Base-by-base conservation (phyloP, 306 rosid species). In the Fragaria vesca region DNA sequence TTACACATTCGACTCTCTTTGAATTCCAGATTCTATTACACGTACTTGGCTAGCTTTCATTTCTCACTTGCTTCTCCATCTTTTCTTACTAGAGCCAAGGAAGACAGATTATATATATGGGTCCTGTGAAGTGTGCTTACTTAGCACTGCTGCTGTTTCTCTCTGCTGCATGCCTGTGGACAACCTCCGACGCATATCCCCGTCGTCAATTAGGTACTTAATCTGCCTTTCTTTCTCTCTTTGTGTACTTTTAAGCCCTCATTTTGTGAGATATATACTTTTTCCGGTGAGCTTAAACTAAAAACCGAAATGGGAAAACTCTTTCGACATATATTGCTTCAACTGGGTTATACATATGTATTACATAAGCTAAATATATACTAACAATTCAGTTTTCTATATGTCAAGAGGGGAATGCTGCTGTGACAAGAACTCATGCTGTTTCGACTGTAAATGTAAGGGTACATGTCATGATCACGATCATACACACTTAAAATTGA, bases 111-210 rank as follows among this genome's bases (percentile, higher is more conserved):
- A 65, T 65, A 65, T 12, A 58, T 26, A 58, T 58, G 55, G 76
- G n/a, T 21, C 55, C 48, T 15, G 26, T 79, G 66, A 75, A 73
- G 46, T 74, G 55, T 69, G 51, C 72, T 75, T 75, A 69, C 80
- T 34, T 80, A 38, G 46, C 69, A 32, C 69, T 65, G 79, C 38
- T 80, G 32, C 28, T 80, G 66, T 68, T 32, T 69, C 79, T 75
- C 50, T 72, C 76, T 45, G 36, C 74, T 69, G 78, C 76, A 74
- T 66, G 75, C 70, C 24, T 75, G 20, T 74, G 60, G 30, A 45
- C 9, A 20, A 61, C 50, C 58, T 74, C 58, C 15, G 48, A 38
- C 8, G 70, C 78, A 11, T 10, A 16, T 45, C 26, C 69, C 70
- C 57, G 40, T 21, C 69, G 62, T 74, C 57, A 28, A 0, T 28